Base-by-base conservation (phyloP, 2,329 filamentous ascomycete species). In the Ascochyta koolunga region DNA sequence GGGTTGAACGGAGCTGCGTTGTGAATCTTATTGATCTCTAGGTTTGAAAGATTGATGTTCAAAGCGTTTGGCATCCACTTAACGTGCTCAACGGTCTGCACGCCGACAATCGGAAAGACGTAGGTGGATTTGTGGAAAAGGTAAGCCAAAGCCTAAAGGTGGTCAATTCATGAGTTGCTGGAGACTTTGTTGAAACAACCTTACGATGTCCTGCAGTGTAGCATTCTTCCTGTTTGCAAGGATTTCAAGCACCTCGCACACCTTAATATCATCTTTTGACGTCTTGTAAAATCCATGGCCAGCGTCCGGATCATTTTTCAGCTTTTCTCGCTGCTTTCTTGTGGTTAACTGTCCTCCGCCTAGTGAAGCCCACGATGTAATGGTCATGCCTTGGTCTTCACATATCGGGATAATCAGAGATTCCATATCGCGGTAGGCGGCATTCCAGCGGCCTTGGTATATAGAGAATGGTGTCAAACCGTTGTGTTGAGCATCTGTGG, bases 51-150 rank as follows among this genome's bases (percentile, higher is more conserved):
- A 47, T 81, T 75, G 37, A 91, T 76, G 1, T 77, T 79, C 35
- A 92, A 76, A 0, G 86, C 86, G 64, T 87, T 82, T 57, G 91
- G 86, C 64, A 90, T 90, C 50, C 79, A 81, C 66, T 86, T 83
- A 37, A 92, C 75, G 66, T 91, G 88, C 39, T 87, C 83, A 15
- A 89, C 70, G 60, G 85, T 90, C 15, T 87, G 81, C 0, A 86
- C 86, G 13, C 89, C 88, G 4, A 91, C 79, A 33, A 92, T 86
- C 0, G 89, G 89, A 66, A 90, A 90, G n/a, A 91, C 86, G 64
- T 89, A 84, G 0, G 87, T 83, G 0, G 86, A 62, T 19, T 62
- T 52, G 29, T 62, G 59, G 38, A 60, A 54, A 0, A 62, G 48
- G 24, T 60, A 62, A n/a, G 59, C 57, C 16, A 60, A 44, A 9